Evolutionary conservation across 2,329 filamentous ascomycete genomes (phyloP), one percentile per base, ranked within the genome.

Genomic region (Xylariaceae sp.): DNA sequence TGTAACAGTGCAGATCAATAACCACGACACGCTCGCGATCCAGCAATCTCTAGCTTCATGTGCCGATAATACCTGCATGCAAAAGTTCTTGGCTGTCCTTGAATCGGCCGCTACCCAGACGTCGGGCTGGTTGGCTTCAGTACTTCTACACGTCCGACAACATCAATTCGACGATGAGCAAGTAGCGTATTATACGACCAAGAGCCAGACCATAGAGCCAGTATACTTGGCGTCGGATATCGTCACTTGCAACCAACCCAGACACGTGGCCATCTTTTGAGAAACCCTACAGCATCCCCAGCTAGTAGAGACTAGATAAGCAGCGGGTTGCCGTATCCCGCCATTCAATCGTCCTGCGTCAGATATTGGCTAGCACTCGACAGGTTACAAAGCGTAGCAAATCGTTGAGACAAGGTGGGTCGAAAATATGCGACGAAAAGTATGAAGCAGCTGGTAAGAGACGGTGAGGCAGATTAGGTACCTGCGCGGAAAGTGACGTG

Each of bases 91-190:
- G 50, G 56, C 53, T 44, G 40, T 40, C 26, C 50, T 56, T 53
- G 53, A 58, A 56, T 58, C 13, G 41, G 51, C 12, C 32, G 9
- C 49, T 56, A 53, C 49, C 53, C 53, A 58, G 53, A 53, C 56
- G 42, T 52, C 53, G 32, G 32, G 32, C 29, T 51, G 50, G 53
- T 55, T 26, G 8, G n/a, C 5, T 34, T 12, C 6, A 34, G 32
- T 34, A 12, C 42, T 47, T 47, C 40, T 53, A 30, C 6, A 12
- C 10, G 12, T 34, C 32, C 32, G 32, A 9, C 13, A 15, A 34
- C 3, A 12, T 34, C 10, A 34, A 34, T 15, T 10, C 3, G 32
- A 15, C 10, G 9, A 12, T 4, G 9, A 34, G 12, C 32, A 34
- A 34, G 32, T 15, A 12, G 7, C 32, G 13, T 34, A 15, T 3